Evolutionary conservation across 148 eudicot genomes (phyloP), one percentile per base, ranked within the genome.

Genomic region (Camellia sinensis): DNA sequence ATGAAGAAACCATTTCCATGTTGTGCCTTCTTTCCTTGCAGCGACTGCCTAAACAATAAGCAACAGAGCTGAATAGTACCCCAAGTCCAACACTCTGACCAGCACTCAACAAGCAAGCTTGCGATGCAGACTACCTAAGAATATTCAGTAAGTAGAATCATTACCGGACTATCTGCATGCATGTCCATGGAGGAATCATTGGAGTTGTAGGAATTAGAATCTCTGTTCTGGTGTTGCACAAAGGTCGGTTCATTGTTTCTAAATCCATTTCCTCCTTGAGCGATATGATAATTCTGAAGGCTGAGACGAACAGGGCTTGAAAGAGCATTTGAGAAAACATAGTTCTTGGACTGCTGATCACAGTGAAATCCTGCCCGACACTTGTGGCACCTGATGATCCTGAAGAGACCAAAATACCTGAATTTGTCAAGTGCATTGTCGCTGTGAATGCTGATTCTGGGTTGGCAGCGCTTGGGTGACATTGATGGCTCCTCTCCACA

Each of bases 171-270:
- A 80, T 91, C 97, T 70, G 92, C 82, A 77, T 93, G 90, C 97
- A 95, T 93, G 76, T 95, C 97, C 98, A 95, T 93, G 15, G 91
- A 84, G 12, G 95, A 89, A 82, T 93, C 98, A 66, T 87, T 88
- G 45, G 87, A 83, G 73, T 80, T 83, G 59, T 22, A 67, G 37
- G 87, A 81, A 68, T 90, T 89, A 5, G 87, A 73, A 67, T 90
- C 89, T 82, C 90, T 75, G 74, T 73, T 89, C 81, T 82, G 93
- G 41, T 57, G 81, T 69, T 82, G 83, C 17, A 22, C 3, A 53
- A 74, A 65, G 77, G 77, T 85, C 65, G 82, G 78, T 61, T 88
- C 91, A 52, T 70, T 83, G 79, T 81, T 83, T 62, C 90, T 85
- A 4, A 79, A 78, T 19, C 70, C 85, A 57, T 71, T 75, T 12